phyloP scores from a whole-genome alignment of 345 rosid species.

The Pelargonium nanum region DNA sequence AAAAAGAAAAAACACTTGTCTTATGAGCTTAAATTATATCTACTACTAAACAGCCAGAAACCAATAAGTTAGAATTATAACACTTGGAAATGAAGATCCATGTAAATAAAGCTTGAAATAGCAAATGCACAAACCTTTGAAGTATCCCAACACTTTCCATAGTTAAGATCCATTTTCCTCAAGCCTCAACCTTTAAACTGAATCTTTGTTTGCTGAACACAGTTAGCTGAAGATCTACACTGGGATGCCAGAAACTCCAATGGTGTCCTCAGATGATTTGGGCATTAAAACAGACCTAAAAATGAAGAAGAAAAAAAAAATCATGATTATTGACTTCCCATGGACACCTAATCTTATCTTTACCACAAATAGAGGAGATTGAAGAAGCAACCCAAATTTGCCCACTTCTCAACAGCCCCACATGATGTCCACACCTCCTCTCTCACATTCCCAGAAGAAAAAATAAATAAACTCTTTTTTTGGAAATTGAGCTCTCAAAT shows the following conservation, averaged over 20 bases:
- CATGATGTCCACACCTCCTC: constrained; percentile 32
- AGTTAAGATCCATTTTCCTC: constrained; percentile 48
- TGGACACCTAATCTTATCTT: constrained; percentile 18
- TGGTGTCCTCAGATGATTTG: constrained; percentile 1
- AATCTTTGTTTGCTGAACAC: constrained; percentile 11
- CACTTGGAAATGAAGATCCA: neutral
- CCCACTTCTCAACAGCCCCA: constrained; percentile 26
- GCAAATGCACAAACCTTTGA: constrained; percentile 48
- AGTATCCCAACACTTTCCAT: constrained; percentile 52
- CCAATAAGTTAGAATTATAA: neutral
- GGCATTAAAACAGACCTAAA: neutral
- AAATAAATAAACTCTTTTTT: constrained; percentile 10
- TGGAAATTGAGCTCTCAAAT: constrained; percentile 9
- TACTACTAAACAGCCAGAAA: too few species aligned
- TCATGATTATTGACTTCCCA: constrained; percentile 13
- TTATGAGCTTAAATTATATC: too few species aligned
- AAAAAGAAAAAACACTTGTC: too few species aligned
- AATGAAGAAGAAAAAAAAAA: constrained; percentile 1
- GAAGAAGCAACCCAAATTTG: constrained; percentile 36
- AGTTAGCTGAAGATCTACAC: constrained; percentile 26
- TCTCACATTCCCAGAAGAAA: constrained; percentile 35
- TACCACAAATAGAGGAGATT: constrained; percentile 19
- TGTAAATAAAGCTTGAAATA: too few species aligned
- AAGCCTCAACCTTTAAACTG: constrained; percentile 14
- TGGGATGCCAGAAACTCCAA: constrained; percentile 4